phyloP scores from a whole-genome alignment of 768 basidiomycete species.

The Pleurotus ostreatus region DNA sequence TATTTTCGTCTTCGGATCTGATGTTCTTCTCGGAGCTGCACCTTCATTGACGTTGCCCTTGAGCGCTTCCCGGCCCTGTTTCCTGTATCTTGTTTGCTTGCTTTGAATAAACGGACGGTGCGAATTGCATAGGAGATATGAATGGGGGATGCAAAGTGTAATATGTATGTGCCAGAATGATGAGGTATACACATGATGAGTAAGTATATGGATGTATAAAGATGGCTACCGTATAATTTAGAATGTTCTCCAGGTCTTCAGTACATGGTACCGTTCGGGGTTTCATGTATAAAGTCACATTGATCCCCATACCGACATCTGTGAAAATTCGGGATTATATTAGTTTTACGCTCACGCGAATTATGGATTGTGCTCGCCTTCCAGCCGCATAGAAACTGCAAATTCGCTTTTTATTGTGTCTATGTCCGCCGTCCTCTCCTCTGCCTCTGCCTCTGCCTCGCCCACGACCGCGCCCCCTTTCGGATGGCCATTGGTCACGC shows the following conservation, averaged over 20 bases:
- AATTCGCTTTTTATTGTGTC: conserved; percentile 81
- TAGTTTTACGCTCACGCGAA: conserved; percentile 36
- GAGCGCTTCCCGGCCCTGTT: too few species aligned
- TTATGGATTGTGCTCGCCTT: conserved; percentile 74
- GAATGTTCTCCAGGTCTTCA: conserved; percentile 12
- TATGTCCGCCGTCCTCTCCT: conserved; percentile 59
- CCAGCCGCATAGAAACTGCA: conserved; percentile 89
- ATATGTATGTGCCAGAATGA: neutral
- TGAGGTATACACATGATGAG: neutral
- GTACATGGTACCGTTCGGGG: conserved; percentile 19
- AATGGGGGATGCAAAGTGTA: neutral
- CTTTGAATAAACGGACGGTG: neutral
- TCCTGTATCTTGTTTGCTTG: too few species aligned
- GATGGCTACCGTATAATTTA: conserved; percentile 2
- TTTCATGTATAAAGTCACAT: conserved; percentile 80
- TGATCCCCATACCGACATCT: conserved; percentile 89
- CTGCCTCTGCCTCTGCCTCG: conserved; percentile 45
- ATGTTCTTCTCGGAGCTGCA: neutral
- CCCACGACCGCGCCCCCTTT: conserved; percentile 56
- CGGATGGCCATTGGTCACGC: conserved; percentile 37
- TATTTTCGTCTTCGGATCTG: conserved; percentile 2
- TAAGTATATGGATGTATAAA: neutral
- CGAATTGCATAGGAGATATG: neutral
- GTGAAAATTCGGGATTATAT: conserved; percentile 40
- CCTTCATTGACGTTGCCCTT: neutral